Percentiles rank a stretch among this genome's conserved stretches.
phyloP scores from a whole-genome alignment of 768 basidiomycete genomes.

The Butyriboletus loyo region DNA sequence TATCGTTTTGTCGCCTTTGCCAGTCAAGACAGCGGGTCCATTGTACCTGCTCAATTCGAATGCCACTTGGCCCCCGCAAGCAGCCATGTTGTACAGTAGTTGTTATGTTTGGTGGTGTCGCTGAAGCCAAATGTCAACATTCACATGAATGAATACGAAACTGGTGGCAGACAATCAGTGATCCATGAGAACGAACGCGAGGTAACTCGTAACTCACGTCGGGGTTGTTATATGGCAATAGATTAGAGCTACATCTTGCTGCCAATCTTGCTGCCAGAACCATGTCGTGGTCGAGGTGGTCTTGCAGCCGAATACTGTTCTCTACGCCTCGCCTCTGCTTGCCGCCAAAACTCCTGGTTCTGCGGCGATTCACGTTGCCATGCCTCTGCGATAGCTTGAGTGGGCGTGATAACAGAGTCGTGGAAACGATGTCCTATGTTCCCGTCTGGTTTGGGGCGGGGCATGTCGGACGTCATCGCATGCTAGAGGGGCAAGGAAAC shows the following conservation, averaged over 20 bases:
- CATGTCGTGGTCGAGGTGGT: conserved; percentile 33
- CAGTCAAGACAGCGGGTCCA: conserved; percentile 9
- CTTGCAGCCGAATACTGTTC: conserved; percentile 43
- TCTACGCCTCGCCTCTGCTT: conserved; percentile 47
- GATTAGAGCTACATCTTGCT: conserved; percentile 50
- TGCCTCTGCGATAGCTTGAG: conserved; percentile 63
- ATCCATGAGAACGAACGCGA: neutral
- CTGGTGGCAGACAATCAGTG: conserved; percentile 7
- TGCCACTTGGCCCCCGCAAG: conserved; percentile 5
- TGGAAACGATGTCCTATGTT: conserved; percentile 28
- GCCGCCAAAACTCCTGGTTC: conserved; percentile 58
- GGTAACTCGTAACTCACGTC: conserved; percentile 12
- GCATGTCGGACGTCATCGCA: conserved; percentile 37
- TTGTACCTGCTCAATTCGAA: conserved; percentile 11
- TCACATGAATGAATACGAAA: conserved; percentile 33
- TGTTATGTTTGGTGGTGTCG: conserved; percentile 18
- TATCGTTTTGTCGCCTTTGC: conserved; percentile 15
- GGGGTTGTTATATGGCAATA: conserved; percentile 13
- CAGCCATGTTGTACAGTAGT: conserved; percentile 25
- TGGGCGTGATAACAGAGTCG: conserved; percentile 42
- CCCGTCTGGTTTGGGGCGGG: conserved; percentile 34
- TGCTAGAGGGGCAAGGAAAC: conserved; percentile 27
- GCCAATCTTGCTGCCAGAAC: conserved; percentile 51
- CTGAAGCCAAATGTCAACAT: conserved; percentile 22
- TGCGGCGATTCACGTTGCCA: conserved; percentile 64